These are phyloP conservation scores for Friedmanniomyces endolithicus DNA, from an alignment of 495 filamentous ascomycete genomes.

Conservation along the genomic window DNA sequence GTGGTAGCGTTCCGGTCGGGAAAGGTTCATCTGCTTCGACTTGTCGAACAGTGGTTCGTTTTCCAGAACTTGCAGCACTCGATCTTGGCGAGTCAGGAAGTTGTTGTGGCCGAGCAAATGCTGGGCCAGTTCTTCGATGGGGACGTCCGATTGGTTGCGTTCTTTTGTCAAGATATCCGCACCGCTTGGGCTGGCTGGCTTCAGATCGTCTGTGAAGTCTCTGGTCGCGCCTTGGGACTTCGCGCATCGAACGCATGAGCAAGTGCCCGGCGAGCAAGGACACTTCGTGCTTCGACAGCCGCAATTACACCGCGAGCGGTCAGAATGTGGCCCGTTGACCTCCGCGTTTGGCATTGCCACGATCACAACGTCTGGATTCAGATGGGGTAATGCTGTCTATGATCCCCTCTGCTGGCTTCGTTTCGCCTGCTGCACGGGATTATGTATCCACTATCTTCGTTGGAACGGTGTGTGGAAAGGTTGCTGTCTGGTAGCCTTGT, in stretches of 20 bases:
- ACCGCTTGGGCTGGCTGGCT: conserved; percentile 31
- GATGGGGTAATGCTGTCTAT: too few relatives aligned
- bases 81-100: conserved; percentile 35
- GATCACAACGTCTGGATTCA: too few relatives aligned
- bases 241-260: neutral
- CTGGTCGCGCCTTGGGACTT: conserved; percentile 22
- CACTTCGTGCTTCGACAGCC: neutral
- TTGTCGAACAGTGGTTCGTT: conserved; percentile 34
- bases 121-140: conserved; percentile 29
- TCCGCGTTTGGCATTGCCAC: too few relatives aligned
- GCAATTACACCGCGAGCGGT: neutral
- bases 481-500: too few relatives aligned
- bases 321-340: too few relatives aligned
- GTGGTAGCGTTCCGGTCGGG: conserved; percentile 36
- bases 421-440: too few relatives aligned
- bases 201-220: conserved; percentile 38
- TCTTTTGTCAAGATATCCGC: conserved; percentile 32
- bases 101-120: conserved; percentile 33
- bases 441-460: too few relatives aligned
- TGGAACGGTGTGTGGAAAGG: too few relatives aligned
- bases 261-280: neutral
- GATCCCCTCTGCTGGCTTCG: too few relatives aligned
- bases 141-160: conserved; percentile 31
- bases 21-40: conserved; percentile 34
- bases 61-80: conserved; percentile 30